Evolutionary conservation across 1,139 yeast genomes (phyloP).

Genomic region (Candida tetrigidarum): DNA sequence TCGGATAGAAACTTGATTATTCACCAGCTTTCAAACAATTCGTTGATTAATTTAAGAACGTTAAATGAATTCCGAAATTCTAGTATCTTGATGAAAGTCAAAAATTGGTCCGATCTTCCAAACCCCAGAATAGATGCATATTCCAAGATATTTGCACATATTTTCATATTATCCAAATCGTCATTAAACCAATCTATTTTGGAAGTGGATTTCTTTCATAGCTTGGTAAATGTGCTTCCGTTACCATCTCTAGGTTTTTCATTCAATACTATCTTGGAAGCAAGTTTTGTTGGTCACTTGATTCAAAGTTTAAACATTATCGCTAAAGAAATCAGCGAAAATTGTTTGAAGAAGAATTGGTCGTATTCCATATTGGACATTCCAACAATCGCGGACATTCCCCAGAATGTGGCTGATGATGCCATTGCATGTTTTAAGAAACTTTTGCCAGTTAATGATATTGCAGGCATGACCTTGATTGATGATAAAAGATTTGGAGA

Average conservation of each 20-base stretch:
- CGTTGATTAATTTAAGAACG: slow-evolving; percentile 60
- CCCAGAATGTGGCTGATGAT: slow-evolving; percentile 21
- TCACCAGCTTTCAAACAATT: slow-evolving; percentile 63
- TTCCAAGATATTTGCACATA: slow-evolving; percentile 38
- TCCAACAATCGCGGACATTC: slow-evolving; percentile 32
- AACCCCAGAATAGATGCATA: slow-evolving; percentile 33
- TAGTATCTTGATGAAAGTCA: slow-evolving; percentile 35
- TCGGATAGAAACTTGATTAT: slow-evolving; percentile 47
- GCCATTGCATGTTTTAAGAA: slow-evolving; percentile 22
- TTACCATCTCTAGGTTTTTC: slow-evolving; percentile 40
- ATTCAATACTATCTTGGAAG: slow-evolving; percentile 43
- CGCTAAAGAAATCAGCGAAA: slow-evolving; percentile 26
- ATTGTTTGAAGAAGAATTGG: slow-evolving; percentile 27
- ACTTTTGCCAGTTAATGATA: slow-evolving; percentile 15
- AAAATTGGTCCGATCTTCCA: slow-evolving; percentile 31
- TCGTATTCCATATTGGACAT: slow-evolving; percentile 36
- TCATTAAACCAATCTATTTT: slow-evolving; percentile 31
- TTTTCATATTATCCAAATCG: slow-evolving; percentile 35
- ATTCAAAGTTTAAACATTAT: slow-evolving; percentile 37
- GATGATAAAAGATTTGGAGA: slow-evolving; percentile 31
- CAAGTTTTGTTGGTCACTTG: slow-evolving; percentile 45
- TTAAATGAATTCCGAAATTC: slow-evolving; percentile 49
- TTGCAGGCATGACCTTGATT: slow-evolving; percentile 11
- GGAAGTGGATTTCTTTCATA: slow-evolving; percentile 58
- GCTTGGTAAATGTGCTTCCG: slow-evolving; percentile 52